Percentiles rank a stretch among this genome's conserved stretches.
These are phyloP conservation scores for Alternaria dauci DNA, from an alignment of 2,329 filamentous ascomycete genomes.

Conservation along the genomic window DNA sequence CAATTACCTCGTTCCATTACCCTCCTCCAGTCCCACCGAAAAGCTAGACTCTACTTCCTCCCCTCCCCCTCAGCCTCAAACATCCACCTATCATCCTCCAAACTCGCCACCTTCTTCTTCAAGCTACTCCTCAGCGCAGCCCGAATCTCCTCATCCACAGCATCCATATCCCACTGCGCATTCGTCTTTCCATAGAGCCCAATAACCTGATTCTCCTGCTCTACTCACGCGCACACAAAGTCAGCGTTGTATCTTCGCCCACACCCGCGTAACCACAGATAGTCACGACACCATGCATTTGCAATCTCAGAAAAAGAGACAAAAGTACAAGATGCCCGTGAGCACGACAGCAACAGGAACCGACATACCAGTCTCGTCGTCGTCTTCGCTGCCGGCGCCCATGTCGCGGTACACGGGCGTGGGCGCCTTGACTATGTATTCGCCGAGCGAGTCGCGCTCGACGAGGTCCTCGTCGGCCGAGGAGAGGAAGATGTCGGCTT, in stretches of 20 bases:
- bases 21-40: neutral
- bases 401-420: conserved; percentile 35
- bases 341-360: neutral
- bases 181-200: conserved; percentile 43
- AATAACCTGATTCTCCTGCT: conserved; percentile 47
- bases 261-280: too few relatives aligned
- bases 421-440: conserved; percentile 53
- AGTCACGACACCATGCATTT: neutral
- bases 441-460: conserved; percentile 58
- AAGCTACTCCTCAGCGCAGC: conserved; percentile 68
- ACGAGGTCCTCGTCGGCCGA: conserved; percentile 56
- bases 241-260: neutral
- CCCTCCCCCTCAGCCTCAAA: conserved; percentile 70
- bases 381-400: conserved; percentile 32
- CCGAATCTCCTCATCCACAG: conserved; percentile 54
- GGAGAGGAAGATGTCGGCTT: conserved; percentile 29
- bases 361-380: conserved; percentile 45
- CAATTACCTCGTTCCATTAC: neutral
- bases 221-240: conserved; percentile 19
- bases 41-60: conserved; percentile 17
- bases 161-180: conserved; percentile 39
- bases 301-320: neutral
- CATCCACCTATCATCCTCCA: conserved; percentile 91
- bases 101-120: conserved; percentile 72
- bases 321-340: neutral